Conservation (phyloP, 768 basidiomycete genomes). For the Trametes coccinea region DNA sequence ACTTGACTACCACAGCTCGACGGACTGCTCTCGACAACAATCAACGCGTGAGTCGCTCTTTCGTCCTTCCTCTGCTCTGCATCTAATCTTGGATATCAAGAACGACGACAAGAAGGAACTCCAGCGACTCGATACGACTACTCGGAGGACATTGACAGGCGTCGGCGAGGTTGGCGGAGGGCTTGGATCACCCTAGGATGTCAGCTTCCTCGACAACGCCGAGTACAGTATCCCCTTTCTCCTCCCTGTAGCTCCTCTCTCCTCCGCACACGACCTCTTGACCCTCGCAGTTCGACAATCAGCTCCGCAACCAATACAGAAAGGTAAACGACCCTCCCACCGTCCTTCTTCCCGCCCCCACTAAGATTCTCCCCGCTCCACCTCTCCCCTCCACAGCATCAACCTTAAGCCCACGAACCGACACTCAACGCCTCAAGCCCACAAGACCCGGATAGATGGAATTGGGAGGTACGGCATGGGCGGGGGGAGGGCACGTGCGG, state of each 20-base stretch:
- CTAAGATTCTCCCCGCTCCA: too few species aligned
- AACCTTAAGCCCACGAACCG: not conserved
- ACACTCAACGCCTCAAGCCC: not conserved
- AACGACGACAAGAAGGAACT: not conserved
- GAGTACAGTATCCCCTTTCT: not conserved
- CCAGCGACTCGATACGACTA: too few species aligned
- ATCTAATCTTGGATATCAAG: not conserved
- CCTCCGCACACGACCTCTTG: not conserved
- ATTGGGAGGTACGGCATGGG: not conserved
- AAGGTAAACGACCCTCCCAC: too few species aligned
- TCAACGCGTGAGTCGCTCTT: too few species aligned
- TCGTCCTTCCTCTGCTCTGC: not conserved
- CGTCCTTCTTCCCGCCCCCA: too few species aligned
- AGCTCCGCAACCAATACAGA: too few species aligned
- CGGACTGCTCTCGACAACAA: too few species aligned
- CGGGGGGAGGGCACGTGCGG: not conserved
- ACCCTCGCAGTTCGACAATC: too few species aligned
- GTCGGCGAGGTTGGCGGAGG: constrained; percentile 8
- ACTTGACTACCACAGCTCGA: too few species aligned
- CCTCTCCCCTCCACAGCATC: not conserved
- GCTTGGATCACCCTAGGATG: constrained; percentile 7
- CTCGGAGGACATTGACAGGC: not conserved
- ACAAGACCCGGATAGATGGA: not conserved
- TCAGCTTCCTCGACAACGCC: constrained; percentile 5
- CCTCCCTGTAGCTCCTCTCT: not conserved